A percentile compares a stretch with the other conserved stretches of the same genome.
Conservation (phyloP, 108 stramenopile species). For the Cyclotella kingstonii region DNA sequence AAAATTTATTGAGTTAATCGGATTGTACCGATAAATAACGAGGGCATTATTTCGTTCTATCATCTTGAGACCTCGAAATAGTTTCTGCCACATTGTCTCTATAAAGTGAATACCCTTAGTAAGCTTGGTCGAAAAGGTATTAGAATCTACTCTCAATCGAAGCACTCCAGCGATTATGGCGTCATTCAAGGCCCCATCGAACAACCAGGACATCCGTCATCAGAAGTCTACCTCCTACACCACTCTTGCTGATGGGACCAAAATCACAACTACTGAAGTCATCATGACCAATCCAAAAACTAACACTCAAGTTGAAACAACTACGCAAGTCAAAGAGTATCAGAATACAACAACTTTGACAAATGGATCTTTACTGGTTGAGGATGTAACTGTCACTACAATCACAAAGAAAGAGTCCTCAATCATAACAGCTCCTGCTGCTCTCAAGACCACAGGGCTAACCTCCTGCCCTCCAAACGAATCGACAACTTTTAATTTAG, state of each 20-base stretch:
- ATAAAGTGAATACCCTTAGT: too few relatives aligned
- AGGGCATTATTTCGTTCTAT: too few relatives aligned
- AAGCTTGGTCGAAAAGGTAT: too few relatives aligned
- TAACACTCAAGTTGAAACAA: not conserved
- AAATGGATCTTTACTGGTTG: not conserved
- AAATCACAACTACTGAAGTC: conserved; percentile 9
- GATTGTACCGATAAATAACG: too few relatives aligned
- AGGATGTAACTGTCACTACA: conserved; percentile 9
- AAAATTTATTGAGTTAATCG: too few relatives aligned
- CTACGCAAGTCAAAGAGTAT: conserved; percentile 7
- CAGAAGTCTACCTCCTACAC: conserved; percentile 7
- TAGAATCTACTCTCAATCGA: too few relatives aligned
- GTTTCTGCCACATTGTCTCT: too few relatives aligned
- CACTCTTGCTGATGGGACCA: conserved; percentile 2
- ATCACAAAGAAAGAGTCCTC: not conserved
- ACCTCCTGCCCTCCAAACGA: not conserved
- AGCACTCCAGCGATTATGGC: too few relatives aligned
- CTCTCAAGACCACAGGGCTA: not conserved
- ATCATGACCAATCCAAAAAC: conserved; percentile 1
- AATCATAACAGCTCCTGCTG: not conserved
- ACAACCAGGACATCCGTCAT: not conserved
- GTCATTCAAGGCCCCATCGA: too few relatives aligned
- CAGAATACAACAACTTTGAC: not conserved
- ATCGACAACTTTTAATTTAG: too few relatives aligned
- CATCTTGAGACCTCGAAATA: too few relatives aligned